These are phyloP conservation scores for Colletotrichum australisinense DNA, from an alignment of 2,329 filamentous ascomycete genomes.

Conservation along the genomic window DNA sequence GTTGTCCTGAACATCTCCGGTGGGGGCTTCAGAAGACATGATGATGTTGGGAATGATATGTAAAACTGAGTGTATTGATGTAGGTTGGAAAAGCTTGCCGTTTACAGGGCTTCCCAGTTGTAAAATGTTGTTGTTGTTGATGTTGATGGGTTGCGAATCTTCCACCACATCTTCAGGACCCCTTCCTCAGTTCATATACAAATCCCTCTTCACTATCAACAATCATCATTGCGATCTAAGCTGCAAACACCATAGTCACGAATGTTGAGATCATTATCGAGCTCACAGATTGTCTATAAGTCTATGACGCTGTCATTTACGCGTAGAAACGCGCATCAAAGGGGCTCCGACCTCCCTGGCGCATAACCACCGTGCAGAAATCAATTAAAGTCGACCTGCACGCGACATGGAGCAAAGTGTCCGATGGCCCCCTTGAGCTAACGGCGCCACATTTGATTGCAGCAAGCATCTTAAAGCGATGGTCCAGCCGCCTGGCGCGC, in stretches of 20 bases:
- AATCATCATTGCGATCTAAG: not conserved
- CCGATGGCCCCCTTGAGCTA: constrained; percentile 21
- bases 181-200: constrained; percentile 21
- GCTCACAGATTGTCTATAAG: constrained; percentile 19
- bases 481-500: not conserved
- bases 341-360: constrained; percentile 3
- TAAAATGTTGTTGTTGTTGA: no score
- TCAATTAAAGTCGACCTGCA: not conserved
- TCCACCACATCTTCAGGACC: not conserved
- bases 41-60: not conserved
- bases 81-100: no score
- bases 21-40: constrained; percentile 28
- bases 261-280: constrained; percentile 9
- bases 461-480: not conserved
- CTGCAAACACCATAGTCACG: not conserved
- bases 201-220: no score
- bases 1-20: constrained; percentile 29
- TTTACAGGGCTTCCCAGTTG: no score
- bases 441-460: constrained; percentile 9
- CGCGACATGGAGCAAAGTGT: not conserved
- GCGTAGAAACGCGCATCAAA: constrained; percentile 25
- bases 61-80: no score
- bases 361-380: constrained; percentile 8
- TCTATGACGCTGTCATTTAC: constrained; percentile 37
- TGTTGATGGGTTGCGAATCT: not conserved